Evolutionary conservation across 345 rosid species (phyloP).

Genomic region (Camelina hispida): DNA sequence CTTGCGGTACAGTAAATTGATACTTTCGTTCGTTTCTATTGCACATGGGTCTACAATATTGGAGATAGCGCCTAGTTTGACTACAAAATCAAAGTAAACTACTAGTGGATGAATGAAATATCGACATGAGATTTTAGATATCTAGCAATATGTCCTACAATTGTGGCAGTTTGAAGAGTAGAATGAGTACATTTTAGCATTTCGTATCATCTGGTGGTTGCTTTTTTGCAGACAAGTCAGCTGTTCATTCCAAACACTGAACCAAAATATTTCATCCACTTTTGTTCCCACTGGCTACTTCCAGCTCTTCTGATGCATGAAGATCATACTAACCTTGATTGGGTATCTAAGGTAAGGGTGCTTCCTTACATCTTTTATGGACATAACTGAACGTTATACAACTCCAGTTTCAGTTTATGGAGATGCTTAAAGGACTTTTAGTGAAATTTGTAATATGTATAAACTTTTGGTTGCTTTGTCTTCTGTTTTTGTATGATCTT

Average conservation of each 20-base stretch:
- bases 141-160: conserved; percentile 12
- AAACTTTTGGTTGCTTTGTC: conserved; percentile 22
- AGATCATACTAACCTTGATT: conserved; percentile 63
- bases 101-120: conserved; percentile 19
- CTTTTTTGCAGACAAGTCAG: conserved; percentile 63
- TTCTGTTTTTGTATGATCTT: conserved; percentile 15
- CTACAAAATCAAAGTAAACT: conserved; percentile 5
- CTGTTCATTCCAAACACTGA: conserved; percentile 68
- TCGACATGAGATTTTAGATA: conserved; percentile 10
- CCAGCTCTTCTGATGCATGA: conserved; percentile 75
- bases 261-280: conserved; percentile 76
- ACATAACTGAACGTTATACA: conserved; percentile 2
- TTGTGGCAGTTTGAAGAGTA: conserved; percentile 16
- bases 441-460: not conserved
- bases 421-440: not conserved
- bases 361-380: conserved; percentile 20
- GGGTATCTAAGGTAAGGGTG: conserved; percentile 77
- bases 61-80: conserved; percentile 1
- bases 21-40: conserved; percentile 14
- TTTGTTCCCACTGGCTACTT: conserved; percentile 87
- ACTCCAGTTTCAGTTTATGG: conserved; percentile 14
- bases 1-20: not conserved
- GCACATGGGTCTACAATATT: conserved; percentile 12
- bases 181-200: conserved; percentile 24
- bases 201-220: conserved; percentile 25